Evolutionary conservation across 2,329 filamentous ascomycete species (phyloP).

Genomic region (Kalmusia sp.): DNA sequence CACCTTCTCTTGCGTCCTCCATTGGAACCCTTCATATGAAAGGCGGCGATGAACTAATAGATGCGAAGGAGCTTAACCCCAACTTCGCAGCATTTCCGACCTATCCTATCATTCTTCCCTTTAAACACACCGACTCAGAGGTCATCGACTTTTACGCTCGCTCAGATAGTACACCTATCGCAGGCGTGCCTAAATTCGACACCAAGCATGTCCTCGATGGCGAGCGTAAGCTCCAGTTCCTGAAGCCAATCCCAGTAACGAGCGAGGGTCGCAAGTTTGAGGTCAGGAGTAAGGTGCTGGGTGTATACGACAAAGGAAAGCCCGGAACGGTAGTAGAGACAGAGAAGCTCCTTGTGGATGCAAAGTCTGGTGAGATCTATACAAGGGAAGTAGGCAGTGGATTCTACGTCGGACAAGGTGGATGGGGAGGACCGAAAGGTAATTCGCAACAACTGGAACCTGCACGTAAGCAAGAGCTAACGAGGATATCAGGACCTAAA

Average conservation of each 20-base stretch:
- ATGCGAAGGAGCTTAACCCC: slow-evolving; percentile 80
- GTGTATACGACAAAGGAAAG: slow-evolving; percentile 90
- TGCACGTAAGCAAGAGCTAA: not conserved
- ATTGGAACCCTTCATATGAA: too few species aligned
- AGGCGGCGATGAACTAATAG: slow-evolving; percentile 1
- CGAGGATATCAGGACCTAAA: slow-evolving; percentile 61
- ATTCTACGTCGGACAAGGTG: slow-evolving; percentile 82
- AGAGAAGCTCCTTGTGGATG: slow-evolving; percentile 78
- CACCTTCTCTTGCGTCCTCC: too few species aligned
- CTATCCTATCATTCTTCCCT: slow-evolving; percentile 82
- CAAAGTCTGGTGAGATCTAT: slow-evolving; percentile 72
- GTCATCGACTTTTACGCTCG: slow-evolving; percentile 85
- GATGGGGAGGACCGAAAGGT: slow-evolving; percentile 91
- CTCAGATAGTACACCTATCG: slow-evolving; percentile 71
- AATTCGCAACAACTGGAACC: slow-evolving; percentile 15
- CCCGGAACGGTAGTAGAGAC: slow-evolving; percentile 82
- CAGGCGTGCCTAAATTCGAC: slow-evolving; percentile 79
- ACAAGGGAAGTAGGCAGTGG: slow-evolving; percentile 71
- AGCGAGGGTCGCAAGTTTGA: slow-evolving; percentile 78
- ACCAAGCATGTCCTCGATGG: slow-evolving; percentile 78
- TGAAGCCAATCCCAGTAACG: slow-evolving; percentile 75
- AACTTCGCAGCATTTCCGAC: slow-evolving; percentile 89
- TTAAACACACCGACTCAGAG: slow-evolving; percentile 79
- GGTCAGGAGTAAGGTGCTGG: slow-evolving; percentile 77
- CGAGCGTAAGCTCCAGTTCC: slow-evolving; percentile 79